Conservation (phyloP, 345 rosid species). For the Acer campestre region DNA sequence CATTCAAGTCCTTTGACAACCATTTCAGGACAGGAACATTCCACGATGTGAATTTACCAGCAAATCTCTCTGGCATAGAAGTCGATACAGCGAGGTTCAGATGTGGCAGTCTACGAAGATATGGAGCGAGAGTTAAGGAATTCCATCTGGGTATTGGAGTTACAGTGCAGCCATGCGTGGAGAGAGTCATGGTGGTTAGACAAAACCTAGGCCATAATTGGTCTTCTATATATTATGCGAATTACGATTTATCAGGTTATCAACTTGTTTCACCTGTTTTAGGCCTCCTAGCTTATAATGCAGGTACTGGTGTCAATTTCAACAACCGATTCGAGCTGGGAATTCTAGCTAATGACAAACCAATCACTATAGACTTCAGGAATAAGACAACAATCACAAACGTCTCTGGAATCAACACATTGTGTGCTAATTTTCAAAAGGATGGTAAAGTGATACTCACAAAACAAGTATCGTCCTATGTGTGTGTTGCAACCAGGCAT, state of each 20-base stretch:
- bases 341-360: conserved; percentile 48
- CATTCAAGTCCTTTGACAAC: conserved; percentile 54
- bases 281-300: conserved; percentile 81
- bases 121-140: conserved; percentile 78
- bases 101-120: conserved; percentile 87
- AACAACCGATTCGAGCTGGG: conserved; percentile 60
- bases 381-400: conserved; percentile 25
- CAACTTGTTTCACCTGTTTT: conserved; percentile 73
- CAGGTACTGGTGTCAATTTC: conserved; percentile 35
- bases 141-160: conserved; percentile 65
- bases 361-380: conserved; percentile 66
- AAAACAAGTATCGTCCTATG: conserved; percentile 46
- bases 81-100: conserved; percentile 68
- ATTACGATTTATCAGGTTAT: conserved; percentile 81
- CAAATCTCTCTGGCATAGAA: conserved; percentile 72
- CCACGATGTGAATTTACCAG: conserved; percentile 60
- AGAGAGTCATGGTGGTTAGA: conserved; percentile 75
- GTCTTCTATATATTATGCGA: conserved; percentile 71
- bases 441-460: conserved; percentile 61
- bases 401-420: conserved; percentile 40
- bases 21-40: conserved; percentile 57
- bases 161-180: conserved; percentile 71
- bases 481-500: conserved; percentile 59
- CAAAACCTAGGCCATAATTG: conserved; percentile 72
- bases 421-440: conserved; percentile 71